Evolutionary conservation across 2,329 filamentous ascomycete genomes (phyloP).

Genomic region (Epichloe uncinata): DNA sequence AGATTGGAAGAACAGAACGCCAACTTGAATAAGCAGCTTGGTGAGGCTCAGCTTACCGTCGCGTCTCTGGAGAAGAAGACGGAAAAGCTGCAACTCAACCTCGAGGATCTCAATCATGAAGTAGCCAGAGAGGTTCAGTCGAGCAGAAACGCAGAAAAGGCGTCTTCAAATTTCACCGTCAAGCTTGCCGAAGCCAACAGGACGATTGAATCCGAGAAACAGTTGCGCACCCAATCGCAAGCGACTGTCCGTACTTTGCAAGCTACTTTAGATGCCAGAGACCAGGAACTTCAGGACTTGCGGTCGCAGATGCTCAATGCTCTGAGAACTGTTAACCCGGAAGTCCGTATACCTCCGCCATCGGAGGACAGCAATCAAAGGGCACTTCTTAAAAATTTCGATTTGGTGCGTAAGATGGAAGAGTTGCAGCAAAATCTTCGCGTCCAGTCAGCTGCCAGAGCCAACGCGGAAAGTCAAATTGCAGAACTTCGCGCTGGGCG

Average conservation of each 20-base stretch:
- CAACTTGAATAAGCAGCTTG: slow-evolving; percentile 70
- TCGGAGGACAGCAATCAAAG: slow-evolving; percentile 47
- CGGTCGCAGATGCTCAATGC: slow-evolving; percentile 67
- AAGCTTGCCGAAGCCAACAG: slow-evolving; percentile 84
- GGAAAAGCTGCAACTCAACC: slow-evolving; percentile 74
- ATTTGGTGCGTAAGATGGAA: slow-evolving; percentile 76
- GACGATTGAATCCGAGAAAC: slow-evolving; percentile 79
- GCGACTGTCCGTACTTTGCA: slow-evolving; percentile 74
- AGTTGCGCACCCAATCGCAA: slow-evolving; percentile 74
- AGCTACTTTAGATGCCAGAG: slow-evolving; percentile 60
- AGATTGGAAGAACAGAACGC: slow-evolving; percentile 72
- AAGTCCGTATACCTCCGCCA: slow-evolving; percentile 49
- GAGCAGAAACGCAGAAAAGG: slow-evolving; percentile 80
- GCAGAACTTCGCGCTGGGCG: slow-evolving; percentile 63
- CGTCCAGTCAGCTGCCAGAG: slow-evolving; percentile 66
- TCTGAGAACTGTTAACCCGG: slow-evolving; percentile 78
- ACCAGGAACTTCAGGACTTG: slow-evolving; percentile 69
- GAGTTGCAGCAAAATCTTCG: slow-evolving; percentile 79
- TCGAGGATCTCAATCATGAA: slow-evolving; percentile 91
- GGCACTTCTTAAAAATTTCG: slow-evolving; percentile 60
- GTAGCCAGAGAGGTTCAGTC: slow-evolving; percentile 80
- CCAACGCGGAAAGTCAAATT: slow-evolving; percentile 72
- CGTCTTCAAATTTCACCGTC: slow-evolving; percentile 62
- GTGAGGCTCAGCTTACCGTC: slow-evolving; percentile 70
- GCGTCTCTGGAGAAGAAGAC: slow-evolving; percentile 85